Evolutionary conservation across 2,329 filamentous ascomycete genomes (phyloP), one percentile per base, ranked within the genome.

Genomic region (Chaetomium strumarium): DNA sequence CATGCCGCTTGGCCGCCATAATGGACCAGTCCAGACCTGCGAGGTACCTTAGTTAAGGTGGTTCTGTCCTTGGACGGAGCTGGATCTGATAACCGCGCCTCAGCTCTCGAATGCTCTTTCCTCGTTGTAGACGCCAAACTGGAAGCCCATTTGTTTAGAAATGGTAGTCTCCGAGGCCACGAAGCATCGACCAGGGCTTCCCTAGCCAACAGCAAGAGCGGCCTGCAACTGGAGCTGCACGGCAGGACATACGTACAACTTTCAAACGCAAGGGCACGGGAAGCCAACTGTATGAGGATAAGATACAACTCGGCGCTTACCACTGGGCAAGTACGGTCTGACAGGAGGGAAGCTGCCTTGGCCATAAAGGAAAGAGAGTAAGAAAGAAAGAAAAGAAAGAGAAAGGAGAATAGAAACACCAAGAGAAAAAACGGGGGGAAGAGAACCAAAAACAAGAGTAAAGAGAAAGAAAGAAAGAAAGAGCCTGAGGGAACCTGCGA

Each of bases 381-480:
- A 60, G 56, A 58, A 57, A 59, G 56, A 61, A 61, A 61, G 58
- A 60, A 61, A 61, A 61, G 58, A 60, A 60, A 60, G 58, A 62
- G 58, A 59, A 62, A 61, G 53, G 56, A 62, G 57, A 60, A 61
- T 45, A 55, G 58, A 60, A 62, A 61, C 38, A 41, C 37, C 40
- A 60, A 59, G 57, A 59, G 53, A 62, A 60, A 61, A 59, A 55
- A 39, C 57, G 52, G 53, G 52, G 31, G 57, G 59, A 62, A 62
- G 57, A 60, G 55, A 57, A 59, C 41, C 49, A 57, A 59, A 60
- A 61, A 60, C 34, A 62, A 62, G 55, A 58, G 52, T 38, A 60
- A 60, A 62, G 57, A 62, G 60, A 62, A 62, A 60, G 60, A 62
- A 62, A 62, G 58, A 60, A 62, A 61, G 57, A 62, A 61, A 62